phyloP scores from a whole-genome alignment of 164 flowering plant species.

The Platanus orientalis region DNA sequence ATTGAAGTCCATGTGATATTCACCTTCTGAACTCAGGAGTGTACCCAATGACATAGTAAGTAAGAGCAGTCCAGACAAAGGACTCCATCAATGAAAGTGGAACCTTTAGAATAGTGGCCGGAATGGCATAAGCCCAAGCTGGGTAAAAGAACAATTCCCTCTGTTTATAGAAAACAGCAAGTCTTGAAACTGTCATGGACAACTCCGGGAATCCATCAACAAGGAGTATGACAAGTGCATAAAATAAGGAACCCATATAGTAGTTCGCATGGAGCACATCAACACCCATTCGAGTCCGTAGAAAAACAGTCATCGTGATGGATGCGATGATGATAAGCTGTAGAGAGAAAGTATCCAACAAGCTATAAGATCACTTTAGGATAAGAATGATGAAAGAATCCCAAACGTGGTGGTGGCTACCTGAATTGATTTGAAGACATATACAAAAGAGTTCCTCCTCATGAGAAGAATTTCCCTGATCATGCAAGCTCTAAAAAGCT shows the following conservation, averaged over 20 bases:
- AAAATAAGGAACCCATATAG: constrained; percentile 29
- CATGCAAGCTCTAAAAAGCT: too few relatives aligned
- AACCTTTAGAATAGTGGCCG: constrained; percentile 27
- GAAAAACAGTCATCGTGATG: constrained; percentile 28
- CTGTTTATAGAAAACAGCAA: constrained; percentile 29
- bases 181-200: constrained; percentile 25
- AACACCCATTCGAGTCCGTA: constrained; percentile 23
- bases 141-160: constrained; percentile 33
- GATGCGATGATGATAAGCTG: constrained; percentile 28
- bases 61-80: constrained; percentile 32
- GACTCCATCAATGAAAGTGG: constrained; percentile 35
- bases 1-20: background rate
- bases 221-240: constrained; percentile 17
- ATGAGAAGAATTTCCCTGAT: too few relatives aligned
- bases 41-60: constrained; percentile 32
- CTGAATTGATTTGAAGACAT: too few relatives aligned
- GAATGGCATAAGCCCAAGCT: constrained; percentile 32
- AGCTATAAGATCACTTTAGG: background rate
- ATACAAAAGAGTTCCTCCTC: too few relatives aligned
- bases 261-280: constrained; percentile 20
- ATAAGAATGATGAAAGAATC: too few relatives aligned
- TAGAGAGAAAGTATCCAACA: background rate
- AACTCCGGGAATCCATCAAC: constrained; percentile 26
- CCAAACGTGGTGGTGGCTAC: too few relatives aligned
- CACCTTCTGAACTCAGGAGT: constrained; percentile 29